Evolutionary conservation across 2,329 filamentous ascomycete species (phyloP).

Genomic region (Arthrinium phaeospermum): DNA sequence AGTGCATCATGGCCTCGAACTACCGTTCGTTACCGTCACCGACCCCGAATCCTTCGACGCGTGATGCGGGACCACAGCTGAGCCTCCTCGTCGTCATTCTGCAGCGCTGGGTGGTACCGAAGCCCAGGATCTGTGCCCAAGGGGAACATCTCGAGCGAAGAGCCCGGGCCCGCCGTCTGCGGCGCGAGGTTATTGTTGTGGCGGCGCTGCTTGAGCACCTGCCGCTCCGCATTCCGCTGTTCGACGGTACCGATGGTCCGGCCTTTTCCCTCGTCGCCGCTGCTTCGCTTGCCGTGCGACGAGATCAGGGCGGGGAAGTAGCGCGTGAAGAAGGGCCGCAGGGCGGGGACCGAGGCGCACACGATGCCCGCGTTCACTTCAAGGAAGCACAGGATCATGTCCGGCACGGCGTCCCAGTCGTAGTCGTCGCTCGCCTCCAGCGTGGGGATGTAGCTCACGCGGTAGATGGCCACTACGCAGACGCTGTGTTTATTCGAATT

Average conservation of each 20-base stretch:
- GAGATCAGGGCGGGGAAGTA: conserved; percentile 21
- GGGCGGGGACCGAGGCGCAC: conserved; percentile 27
- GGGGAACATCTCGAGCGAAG: conserved; percentile 18
- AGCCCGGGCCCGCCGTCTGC: conserved; percentile 22
- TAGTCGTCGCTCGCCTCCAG: conserved; percentile 30
- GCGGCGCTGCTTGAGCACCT: conserved; percentile 26
- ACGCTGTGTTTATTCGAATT: conserved; percentile 20
- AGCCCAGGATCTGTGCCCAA: conserved; percentile 12
- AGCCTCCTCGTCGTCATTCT: conserved; percentile 24
- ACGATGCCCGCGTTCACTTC: conserved; percentile 30
- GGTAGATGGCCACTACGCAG: conserved; percentile 27
- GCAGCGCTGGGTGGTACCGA: conserved; percentile 19
- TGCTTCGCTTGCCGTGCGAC: conserved; percentile 21
- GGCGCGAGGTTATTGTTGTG: not conserved
- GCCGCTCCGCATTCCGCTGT: conserved; percentile 25
- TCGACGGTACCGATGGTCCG: conserved; percentile 25
- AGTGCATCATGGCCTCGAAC: not conserved
- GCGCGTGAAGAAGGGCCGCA: conserved; percentile 27
- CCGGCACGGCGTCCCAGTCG: conserved; percentile 30
- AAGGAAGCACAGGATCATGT: conserved; percentile 27
- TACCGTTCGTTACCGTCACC: not conserved
- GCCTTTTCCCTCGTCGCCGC: not conserved
- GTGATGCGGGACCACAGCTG: conserved; percentile 21
- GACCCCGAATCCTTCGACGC: not conserved
- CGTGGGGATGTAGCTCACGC: conserved; percentile 28